A percentile compares a stretch with the other conserved stretches of the same genome.
phyloP scores from a whole-genome alignment of 1,284 basidiomycete species.

The Leccinum variabile region DNA sequence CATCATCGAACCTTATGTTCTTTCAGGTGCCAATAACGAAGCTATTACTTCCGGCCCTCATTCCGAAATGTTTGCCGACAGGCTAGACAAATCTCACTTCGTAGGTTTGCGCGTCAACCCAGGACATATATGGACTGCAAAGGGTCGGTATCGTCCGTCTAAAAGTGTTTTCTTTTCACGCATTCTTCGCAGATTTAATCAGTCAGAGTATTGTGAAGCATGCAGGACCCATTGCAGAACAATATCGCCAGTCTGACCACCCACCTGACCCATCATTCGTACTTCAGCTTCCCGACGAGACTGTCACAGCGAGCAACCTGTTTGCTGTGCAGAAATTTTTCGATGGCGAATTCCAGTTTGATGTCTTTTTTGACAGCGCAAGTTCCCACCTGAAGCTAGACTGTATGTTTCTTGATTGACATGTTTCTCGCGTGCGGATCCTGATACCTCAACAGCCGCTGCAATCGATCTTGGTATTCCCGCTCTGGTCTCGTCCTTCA shows the following conservation, averaged over 20 bases:
- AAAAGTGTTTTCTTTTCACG: not conserved
- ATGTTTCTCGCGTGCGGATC: conserved; percentile 13
- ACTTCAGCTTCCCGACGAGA: conserved; percentile 74
- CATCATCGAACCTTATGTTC: conserved; percentile 7
- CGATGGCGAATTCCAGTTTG: conserved; percentile 83
- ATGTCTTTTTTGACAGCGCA: conserved; percentile 80
- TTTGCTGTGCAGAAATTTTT: conserved; percentile 86
- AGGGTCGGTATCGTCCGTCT: conserved; percentile 48
- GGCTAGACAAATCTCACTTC: conserved; percentile 73
- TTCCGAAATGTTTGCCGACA: conserved; percentile 58
- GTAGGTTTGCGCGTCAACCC: conserved; percentile 62
- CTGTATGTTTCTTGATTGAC: conserved; percentile 44
- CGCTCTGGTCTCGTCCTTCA: conserved; percentile 62
- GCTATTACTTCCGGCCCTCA: conserved; percentile 54
- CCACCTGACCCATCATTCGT: conserved; percentile 80
- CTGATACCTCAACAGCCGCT: conserved; percentile 42
- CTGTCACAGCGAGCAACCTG: conserved; percentile 72
- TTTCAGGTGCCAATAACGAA: conserved; percentile 57
- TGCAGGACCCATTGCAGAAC: conserved; percentile 54
- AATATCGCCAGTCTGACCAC: conserved; percentile 52
- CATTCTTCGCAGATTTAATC: conserved; percentile 55
- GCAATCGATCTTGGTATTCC: conserved; percentile 68
- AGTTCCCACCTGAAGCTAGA: conserved; percentile 60
- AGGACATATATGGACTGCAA: conserved; percentile 81
- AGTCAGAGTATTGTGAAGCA: conserved; percentile 60